Base-by-base conservation (phyloP, 306 rosid genomes). In the Bauhinia variegata region DNA sequence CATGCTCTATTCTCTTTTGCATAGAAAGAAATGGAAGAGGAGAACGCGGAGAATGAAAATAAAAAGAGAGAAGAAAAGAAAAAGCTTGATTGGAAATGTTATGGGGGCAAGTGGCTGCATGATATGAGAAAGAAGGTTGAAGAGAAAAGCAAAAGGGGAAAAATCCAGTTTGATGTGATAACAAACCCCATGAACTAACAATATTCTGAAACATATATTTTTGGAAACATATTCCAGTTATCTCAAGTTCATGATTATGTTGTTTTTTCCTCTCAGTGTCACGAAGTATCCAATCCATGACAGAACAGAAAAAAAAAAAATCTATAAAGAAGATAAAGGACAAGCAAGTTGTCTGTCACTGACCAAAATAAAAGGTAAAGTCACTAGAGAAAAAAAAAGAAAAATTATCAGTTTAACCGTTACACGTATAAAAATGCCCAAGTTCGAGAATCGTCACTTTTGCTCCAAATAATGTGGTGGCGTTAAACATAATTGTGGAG, bases 1-100 rank as follows among this genome's bases (percentile, higher is more conserved):
- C 28, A 23, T 23, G 28, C 28, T 23, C 28, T 23, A 23, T 23
- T 23, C 2, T 2, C 28, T 23, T 23, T 23, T 1, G 28, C 28
- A 23, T 23, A 23, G 28, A 23, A 23, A 23, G 28, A 1, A 23
- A 23, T 23, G 28, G 28, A 23, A 36, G 0, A 8, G 46, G 48
- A 63, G 60, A 69, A 60, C 23, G n/a, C 39, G 15, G 8, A 30
- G 8, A 31, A n/a, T 61, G 55, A 68, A 28, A 46, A 34, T 17
- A 44, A 46, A 58, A 42, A 11, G 28, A 38, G 7, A 13, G 36
- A 41, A 28, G 11, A 14, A 68, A 62, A 62, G 54, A 60, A 55
- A 48, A 79, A 53, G 74, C 30, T 34, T 43, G 74, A 74, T 69
- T 79, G 37, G 63, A 58, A 63, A 63, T 73, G 57, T 44, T 28